Evolutionary conservation across 2,329 filamentous ascomycete species (phyloP), one percentile per base, ranked within the genome.

Genomic region (Fusarium sublunatum): DNA sequence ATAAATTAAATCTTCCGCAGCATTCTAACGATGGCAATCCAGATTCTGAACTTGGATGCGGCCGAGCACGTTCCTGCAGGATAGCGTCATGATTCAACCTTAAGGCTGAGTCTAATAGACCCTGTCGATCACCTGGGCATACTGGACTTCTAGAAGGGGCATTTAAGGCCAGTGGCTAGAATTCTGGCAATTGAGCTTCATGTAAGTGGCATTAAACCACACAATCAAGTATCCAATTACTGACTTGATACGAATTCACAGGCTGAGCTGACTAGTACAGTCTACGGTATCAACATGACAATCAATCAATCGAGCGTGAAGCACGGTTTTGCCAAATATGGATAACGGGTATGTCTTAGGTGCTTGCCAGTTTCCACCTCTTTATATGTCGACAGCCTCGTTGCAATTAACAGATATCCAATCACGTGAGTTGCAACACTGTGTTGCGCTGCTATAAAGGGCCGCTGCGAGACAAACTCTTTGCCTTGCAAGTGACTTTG

Each of bases 31-130:
- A 36, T 25, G 52, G 36, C 49, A 63, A 29, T 13, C n/a, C 25
- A 13, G 32, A 31, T 25, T n/a, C 40, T 47, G 22, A 42, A 45
- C n/a, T 29, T 10, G 24, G 26, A 48, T 29, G 28, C 40, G 29
- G 31, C 32, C 28, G 13, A 45, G 25, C 15, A 36, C 31, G 49
- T 53, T 34, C 40, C 58, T 66, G 53, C 42, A 63, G 45, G 38
- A 47, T 64, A 66, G 62, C 62, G 58, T 66, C 58, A 64, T 56
- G 49, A 10, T 29, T 39, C 55, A 65, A 65, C 63, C 63, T 25
- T 58, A 58, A 45, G 24, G 45, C 15, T 48, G 36, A 59, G 58
- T 47, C 48, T 55, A 59, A 50, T 46, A 7, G 8, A 8, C 39
- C 53, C 47, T 43, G 38, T 24, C 43, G 52, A 53, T 58, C 59